Base-by-base conservation (phyloP, 768 basidiomycete genomes). In the Rhodotorula graminis region DNA sequence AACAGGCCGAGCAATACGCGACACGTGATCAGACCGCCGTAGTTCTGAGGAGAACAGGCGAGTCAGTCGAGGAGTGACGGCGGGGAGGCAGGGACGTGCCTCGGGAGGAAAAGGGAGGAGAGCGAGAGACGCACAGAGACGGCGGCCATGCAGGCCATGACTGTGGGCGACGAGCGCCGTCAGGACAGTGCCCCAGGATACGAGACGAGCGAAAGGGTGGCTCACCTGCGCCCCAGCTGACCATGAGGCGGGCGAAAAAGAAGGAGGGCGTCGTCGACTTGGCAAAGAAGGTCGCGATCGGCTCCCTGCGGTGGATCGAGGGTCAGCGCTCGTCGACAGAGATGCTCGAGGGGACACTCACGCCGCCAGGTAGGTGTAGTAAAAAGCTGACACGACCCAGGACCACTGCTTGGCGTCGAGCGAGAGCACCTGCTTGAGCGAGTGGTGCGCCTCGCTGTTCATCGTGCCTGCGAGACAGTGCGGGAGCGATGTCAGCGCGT, bases 231-330 rank as follows among this genome's bases (percentile, higher is more conserved):
- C 62, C 62, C 59, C 58, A 67, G 16, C 37, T n/a, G 37, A 67
- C 52, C 67, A 67, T 67, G 67, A 69, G 62, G 21, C 67, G 50
- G 9, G 42, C 3, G 15, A 69, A 44, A 53, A 61, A 69, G 29
- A 55, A 23, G 6, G 67, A 69, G 0, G 67, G 67, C 11, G 67
- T 33, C n/a, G 46, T 55, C 29, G 31, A 25, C 42, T 61, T 61
- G 49, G 62, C 52, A 15, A 62, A 27, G 29, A 56, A 40, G 8
- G 61, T 62, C 14, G 23, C 31, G 40, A 63, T 27, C 2, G 53
- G 61, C 25, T 62, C 61, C 5, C 33, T 25, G 37, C 31, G 40
- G 15, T 15, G 7, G 33, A 7, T 33, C 3, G 29, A 50, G 33
- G 19, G 47, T 49, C 47, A 49, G 18, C 47, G 19, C 15, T 15